A percentile compares a stretch with the other conserved stretches of the same genome.
phyloP scores from a whole-genome alignment of 768 basidiomycete species.

The Kwoniella mangroviensis region DNA sequence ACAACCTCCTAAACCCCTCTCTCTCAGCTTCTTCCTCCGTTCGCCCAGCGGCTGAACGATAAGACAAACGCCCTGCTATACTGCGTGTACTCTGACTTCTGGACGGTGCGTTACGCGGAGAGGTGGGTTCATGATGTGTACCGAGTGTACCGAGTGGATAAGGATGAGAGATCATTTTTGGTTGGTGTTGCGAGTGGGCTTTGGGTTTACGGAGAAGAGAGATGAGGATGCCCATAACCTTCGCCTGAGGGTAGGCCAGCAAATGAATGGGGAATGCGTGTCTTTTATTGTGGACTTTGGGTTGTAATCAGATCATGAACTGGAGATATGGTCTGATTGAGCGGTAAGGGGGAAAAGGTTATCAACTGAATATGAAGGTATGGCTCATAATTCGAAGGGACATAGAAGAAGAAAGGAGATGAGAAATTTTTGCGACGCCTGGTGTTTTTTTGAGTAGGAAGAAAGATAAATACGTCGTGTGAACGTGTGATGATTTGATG shows the following conservation, averaged over 20 bases:
- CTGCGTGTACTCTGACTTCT: background rate
- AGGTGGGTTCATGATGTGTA: background rate
- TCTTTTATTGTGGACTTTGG: background rate
- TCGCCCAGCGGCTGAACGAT: background rate
- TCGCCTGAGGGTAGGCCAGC: background rate
- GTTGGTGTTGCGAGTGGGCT: background rate
- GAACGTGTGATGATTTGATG: too few relatives aligned
- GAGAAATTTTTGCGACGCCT: too few relatives aligned
- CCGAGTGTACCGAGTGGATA: conserved; percentile 18
- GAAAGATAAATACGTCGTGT: too few relatives aligned
- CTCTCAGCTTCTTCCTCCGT: background rate
- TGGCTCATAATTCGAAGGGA: too few relatives aligned
- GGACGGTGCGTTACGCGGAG: background rate
- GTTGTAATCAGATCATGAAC: background rate
- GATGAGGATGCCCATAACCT: conserved; percentile 10
- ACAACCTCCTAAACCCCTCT: conserved; percentile 3
- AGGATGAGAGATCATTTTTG: conserved; percentile 22
- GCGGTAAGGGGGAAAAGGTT: too few relatives aligned
- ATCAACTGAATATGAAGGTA: too few relatives aligned
- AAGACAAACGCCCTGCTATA: background rate
- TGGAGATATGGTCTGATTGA: too few relatives aligned
- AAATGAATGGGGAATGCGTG: background rate
- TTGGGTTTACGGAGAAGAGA: conserved; percentile 2
- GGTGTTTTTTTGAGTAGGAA: too few relatives aligned
- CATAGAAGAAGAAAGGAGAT: too few relatives aligned